A percentile compares a stretch with the other conserved stretches of the same genome.
These are phyloP conservation scores for Russula abietina DNA, from an alignment of 768 basidiomycete genomes.

Conservation along the genomic window DNA sequence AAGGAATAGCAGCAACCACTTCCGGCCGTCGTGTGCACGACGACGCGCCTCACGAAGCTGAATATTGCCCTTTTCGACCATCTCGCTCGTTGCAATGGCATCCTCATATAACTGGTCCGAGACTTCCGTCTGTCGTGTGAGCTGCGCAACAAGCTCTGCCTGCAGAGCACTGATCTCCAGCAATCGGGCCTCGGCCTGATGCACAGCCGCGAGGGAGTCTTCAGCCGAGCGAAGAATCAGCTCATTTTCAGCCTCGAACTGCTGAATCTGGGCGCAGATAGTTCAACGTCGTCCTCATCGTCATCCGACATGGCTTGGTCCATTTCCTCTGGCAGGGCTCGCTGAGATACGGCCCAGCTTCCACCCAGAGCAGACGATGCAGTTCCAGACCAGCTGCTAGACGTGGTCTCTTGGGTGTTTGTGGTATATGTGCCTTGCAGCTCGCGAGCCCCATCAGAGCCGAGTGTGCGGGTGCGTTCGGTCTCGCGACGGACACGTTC, in stretches of 20 bases:
- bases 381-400: conserved; percentile 46
- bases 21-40: conserved; percentile 77
- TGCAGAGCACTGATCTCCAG: conserved; percentile 92
- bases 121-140: conserved; percentile 84
- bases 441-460: conserved; percentile 69
- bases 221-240: conserved; percentile 78
- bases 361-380: conserved; percentile 39
- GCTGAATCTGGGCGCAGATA: conserved; percentile 82
- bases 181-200: conserved; percentile 85
- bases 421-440: conserved; percentile 41
- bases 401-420: conserved; percentile 37
- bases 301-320: conserved; percentile 52
- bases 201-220: conserved; percentile 80
- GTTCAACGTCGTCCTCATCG: conserved; percentile 67
- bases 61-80: conserved; percentile 82
- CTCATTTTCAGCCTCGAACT: conserved; percentile 91
- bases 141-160: conserved; percentile 82
- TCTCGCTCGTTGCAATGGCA: conserved; percentile 79
- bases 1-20: conserved; percentile 88
- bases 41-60: conserved; percentile 87
- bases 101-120: conserved; percentile 95
- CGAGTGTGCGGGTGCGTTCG: conserved; percentile 78
- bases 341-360: conserved; percentile 40
- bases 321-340: conserved; percentile 32
- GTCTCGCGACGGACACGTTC: conserved; percentile 84